Evolutionary conservation across 257 asterid genomes (phyloP).

Genomic region (Salvia rosmarinus): DNA sequence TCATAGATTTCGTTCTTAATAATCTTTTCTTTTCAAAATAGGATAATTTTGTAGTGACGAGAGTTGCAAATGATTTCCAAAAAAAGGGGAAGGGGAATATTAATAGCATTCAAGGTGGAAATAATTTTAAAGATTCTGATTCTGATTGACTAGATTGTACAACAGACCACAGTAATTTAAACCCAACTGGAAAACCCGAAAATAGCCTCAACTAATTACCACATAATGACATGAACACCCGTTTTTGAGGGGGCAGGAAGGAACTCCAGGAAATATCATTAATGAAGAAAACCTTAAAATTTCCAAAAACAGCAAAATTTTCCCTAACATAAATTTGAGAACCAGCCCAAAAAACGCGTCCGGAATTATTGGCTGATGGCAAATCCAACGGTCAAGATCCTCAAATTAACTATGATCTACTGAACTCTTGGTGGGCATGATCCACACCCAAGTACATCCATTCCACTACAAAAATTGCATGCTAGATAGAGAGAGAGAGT

Average conservation of each 20-base stretch:
- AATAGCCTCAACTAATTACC: conserved; percentile 24
- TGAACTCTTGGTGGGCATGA: conserved; percentile 31
- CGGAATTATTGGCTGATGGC: background rate
- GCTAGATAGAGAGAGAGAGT: conserved; percentile 37
- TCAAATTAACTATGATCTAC: conserved; percentile 18
- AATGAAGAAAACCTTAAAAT: conserved; percentile 28
- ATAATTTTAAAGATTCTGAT: conserved; percentile 45
- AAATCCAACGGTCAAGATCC: conserved; percentile 34
- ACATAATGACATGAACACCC: background rate
- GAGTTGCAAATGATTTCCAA: conserved; percentile 32
- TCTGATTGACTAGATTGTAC: conserved; percentile 9
- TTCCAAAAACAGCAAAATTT: conserved; percentile 6
- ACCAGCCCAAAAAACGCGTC: conserved; percentile 29
- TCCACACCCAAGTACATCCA: conserved; percentile 29
- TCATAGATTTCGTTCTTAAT: background rate
- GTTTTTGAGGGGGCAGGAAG: conserved; percentile 2
- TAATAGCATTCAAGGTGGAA: conserved; percentile 39
- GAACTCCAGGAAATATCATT: conserved; percentile 14
- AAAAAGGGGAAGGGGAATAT: conserved; percentile 37
- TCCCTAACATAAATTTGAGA: background rate
- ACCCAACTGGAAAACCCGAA: background rate
- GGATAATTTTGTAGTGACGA: background rate
- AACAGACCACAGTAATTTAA: conserved; percentile 12
- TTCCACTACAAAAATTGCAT: conserved; percentile 52
- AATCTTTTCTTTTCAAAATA: conserved; percentile 7